Evolutionary conservation across 257 asterid species (phyloP), one percentile per base, ranked within the genome.

Genomic region (Nemophila menziesii): DNA sequence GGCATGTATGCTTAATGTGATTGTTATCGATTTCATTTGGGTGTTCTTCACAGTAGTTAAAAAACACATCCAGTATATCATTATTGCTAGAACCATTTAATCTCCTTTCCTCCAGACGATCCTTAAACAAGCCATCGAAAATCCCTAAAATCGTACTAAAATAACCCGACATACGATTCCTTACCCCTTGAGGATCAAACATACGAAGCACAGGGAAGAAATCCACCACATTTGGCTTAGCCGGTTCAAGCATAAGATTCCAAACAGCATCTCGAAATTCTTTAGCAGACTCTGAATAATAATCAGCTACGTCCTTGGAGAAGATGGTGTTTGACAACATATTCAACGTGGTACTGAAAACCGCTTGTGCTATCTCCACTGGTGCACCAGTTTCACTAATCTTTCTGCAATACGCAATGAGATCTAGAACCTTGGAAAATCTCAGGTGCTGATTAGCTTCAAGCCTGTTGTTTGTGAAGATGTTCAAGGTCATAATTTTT

Each of bases 1-100:
- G 23, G 69, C 77, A 77, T 74, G 80, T 1, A 43, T 74, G 79
- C 49, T 80, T 76, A 33, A 84, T 77, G 50, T 77, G 93, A 49
- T 60, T 56, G 23, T 78, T 58, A 8, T 72, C 78, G 2, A 84
- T 70, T 50, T 74, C 93, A 0, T 80, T 70, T 0, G 82, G 90
- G 39, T n/a, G 62, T 14, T 71, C 75, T 24, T 54, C 55, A 23
- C 67, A 53, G 20, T 59, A 47, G 8, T n/a, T 9, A 5, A 58
- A 59, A 13, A 65, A 55, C 40, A 22, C 51, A 33, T 65, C 66
- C 18, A 65, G 48, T 0, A 58, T 62, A 53, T 84, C 92, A 16
- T 24, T 27, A 17, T 42, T 36, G 17, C 38, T 29, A 29, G 36
- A 65, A 0, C 43, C 46, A 33, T 7, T 24, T 11, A 22, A 2